phyloP scores from a whole-genome alignment of 192 early-diverging fungal species.

The Backusella circina region DNA sequence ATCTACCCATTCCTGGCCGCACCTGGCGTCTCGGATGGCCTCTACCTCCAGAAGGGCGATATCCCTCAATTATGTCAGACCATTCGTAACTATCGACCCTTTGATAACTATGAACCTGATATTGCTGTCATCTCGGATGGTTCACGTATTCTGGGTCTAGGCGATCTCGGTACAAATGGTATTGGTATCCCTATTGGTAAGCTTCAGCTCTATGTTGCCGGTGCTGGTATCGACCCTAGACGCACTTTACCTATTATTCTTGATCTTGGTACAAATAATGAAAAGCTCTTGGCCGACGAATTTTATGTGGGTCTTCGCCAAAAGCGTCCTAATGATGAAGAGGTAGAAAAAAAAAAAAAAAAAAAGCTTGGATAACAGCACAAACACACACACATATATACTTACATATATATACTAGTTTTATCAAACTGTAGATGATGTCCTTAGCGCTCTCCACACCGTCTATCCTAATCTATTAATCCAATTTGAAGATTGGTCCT shows the following conservation, averaged over 20 bases:
- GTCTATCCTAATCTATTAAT: slow-evolving; percentile 83
- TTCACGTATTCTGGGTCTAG: slow-evolving; percentile 89
- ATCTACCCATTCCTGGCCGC: slow-evolving; percentile 84
- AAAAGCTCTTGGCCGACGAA: slow-evolving; percentile 77
- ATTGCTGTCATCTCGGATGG: slow-evolving; percentile 97
- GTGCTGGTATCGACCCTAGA: slow-evolving; percentile 81
- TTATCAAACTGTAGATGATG: slow-evolving; percentile 80
- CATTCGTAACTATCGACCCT: slow-evolving; percentile 65
- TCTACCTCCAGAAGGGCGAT: slow-evolving; percentile 79
- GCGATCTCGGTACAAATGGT: slow-evolving; percentile 93
- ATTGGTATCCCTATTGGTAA: slow-evolving; percentile 97
- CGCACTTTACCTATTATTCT: slow-evolving; percentile 88
- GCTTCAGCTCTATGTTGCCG: slow-evolving; percentile 87
- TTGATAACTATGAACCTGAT: slow-evolving; percentile 59
- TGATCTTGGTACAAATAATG: slow-evolving; percentile 90
- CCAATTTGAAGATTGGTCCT: slow-evolving; percentile 97
- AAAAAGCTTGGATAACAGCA: neutral
- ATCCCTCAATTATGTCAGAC: slow-evolving; percentile 70
- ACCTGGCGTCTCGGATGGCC: slow-evolving; percentile 74
- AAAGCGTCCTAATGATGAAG: slow-evolving; percentile 60
- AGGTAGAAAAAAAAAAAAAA: slow-evolving; percentile 1
- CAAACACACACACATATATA: neutral
- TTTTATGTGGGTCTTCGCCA: slow-evolving; percentile 83
- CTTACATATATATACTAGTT: slow-evolving; percentile 38
- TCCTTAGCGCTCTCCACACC: slow-evolving; percentile 64